A percentile compares a stretch with the other conserved stretches of the same genome.
These are phyloP conservation scores for Yamadazyma philogaea DNA, from an alignment of 805 yeast genomes.

Conservation along the genomic window DNA sequence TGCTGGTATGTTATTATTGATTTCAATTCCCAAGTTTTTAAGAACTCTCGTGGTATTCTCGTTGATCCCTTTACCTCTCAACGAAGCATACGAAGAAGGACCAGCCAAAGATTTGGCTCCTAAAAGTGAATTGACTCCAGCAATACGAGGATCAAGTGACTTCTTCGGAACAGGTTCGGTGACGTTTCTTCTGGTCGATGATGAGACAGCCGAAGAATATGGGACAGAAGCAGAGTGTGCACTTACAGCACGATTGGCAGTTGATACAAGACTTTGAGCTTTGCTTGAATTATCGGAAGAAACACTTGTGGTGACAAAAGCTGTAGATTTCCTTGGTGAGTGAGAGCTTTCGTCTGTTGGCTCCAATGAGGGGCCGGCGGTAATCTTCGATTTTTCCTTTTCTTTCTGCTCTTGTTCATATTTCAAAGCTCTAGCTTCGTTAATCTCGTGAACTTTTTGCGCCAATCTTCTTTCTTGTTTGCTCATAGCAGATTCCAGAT, in stretches of 20 bases:
- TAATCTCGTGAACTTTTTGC: slow-evolving; percentile 18
- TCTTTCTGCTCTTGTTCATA: slow-evolving; percentile 16
- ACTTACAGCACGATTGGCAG: background rate
- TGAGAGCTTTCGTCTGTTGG: background rate
- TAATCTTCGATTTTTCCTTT: slow-evolving; percentile 9
- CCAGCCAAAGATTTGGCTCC: slow-evolving; percentile 37
- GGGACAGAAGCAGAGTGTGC: background rate
- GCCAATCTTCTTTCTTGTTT: slow-evolving; percentile 20
- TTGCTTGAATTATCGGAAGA: background rate
- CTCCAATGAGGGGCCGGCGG: background rate
- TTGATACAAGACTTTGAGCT: background rate
- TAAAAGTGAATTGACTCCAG: slow-evolving; percentile 21
- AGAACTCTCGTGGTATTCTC: slow-evolving; percentile 32
- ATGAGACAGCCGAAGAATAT: background rate
- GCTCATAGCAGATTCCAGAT: slow-evolving; percentile 8
- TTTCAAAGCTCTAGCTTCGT: slow-evolving; percentile 21
- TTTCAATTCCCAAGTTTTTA: slow-evolving; percentile 36
- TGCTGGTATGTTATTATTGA: slow-evolving; percentile 13
- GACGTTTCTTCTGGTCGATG: slow-evolving; percentile 15
- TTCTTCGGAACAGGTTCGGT: slow-evolving; percentile 24
- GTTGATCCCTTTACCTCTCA: slow-evolving; percentile 14
- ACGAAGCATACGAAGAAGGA: slow-evolving; percentile 22
- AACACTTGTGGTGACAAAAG: background rate
- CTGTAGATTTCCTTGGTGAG: background rate
- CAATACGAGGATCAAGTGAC: slow-evolving; percentile 39